Percentiles rank a stretch among this genome's conserved stretches.
These are phyloP conservation scores for Suillus americanus DNA, from an alignment of 768 basidiomycete species.

Conservation along the genomic window DNA sequence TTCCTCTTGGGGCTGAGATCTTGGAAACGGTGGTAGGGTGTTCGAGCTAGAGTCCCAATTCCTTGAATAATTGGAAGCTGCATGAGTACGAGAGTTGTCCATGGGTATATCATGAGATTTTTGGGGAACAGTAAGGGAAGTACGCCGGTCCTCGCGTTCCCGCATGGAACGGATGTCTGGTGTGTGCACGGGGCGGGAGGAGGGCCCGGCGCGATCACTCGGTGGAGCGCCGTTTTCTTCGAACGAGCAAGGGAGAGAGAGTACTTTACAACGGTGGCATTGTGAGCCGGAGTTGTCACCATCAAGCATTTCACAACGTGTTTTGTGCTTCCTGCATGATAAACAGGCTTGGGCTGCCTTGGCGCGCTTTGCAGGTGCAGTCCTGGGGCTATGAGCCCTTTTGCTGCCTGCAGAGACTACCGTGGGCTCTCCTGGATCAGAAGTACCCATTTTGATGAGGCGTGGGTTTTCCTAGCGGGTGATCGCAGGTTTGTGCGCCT, in stretches of 20 bases:
- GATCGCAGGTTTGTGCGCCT: neutral
- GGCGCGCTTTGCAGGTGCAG: conserved; percentile 35
- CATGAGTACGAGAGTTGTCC: conserved; percentile 19
- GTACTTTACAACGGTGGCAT: conserved; percentile 52
- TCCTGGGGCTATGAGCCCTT: conserved; percentile 31
- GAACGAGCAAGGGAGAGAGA: conserved; percentile 46
- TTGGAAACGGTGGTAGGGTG: conserved; percentile 17
- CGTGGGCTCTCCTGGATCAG: conserved; percentile 18
- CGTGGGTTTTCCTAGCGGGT: neutral
- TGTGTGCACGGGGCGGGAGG: conserved; percentile 15
- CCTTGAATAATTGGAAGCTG: conserved; percentile 17
- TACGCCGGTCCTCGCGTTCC: conserved; percentile 20
- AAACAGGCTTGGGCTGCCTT: conserved; percentile 46
- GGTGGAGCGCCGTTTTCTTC: conserved; percentile 23
- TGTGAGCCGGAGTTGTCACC: conserved; percentile 34
- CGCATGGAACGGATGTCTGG: conserved; percentile 17
- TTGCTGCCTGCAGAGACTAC: conserved; percentile 21
- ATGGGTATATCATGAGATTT: conserved; percentile 17
- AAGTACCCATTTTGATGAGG: conserved; percentile 13
- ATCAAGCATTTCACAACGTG: conserved; percentile 51
- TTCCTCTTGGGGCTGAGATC: conserved; percentile 18
- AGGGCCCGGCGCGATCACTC: conserved; percentile 16
- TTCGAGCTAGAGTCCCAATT: conserved; percentile 21
- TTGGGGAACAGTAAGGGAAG: conserved; percentile 22
- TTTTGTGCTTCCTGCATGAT: conserved; percentile 48